A percentile compares a stretch with the other conserved stretches of the same genome.
These are phyloP conservation scores for Aspergillus sp. DNA, from an alignment of 2,329 filamentous ascomycete genomes.

Conservation along the genomic window DNA sequence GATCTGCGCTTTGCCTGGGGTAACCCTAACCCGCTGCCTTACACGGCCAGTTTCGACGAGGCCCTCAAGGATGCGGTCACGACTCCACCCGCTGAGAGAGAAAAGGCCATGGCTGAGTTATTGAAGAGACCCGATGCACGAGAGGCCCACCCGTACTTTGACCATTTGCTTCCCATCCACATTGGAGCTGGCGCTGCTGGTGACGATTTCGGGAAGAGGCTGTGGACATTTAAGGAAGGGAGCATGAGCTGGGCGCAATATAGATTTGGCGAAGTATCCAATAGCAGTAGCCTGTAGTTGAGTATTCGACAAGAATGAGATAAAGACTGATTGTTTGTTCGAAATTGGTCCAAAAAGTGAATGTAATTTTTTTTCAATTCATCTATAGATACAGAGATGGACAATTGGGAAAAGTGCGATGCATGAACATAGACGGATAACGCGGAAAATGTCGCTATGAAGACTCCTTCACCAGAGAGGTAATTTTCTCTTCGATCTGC, in stretches of 20 bases:
- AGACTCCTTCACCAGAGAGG: slow-evolving; percentile 54
- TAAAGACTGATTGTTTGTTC: not conserved
- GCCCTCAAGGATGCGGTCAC: slow-evolving; percentile 62
- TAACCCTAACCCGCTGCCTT: slow-evolving; percentile 48
- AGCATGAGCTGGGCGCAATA: slow-evolving; percentile 54
- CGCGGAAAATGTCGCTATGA: slow-evolving; percentile 22
- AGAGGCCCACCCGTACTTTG: slow-evolving; percentile 59
- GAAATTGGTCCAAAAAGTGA: not conserved
- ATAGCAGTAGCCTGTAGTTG: slow-evolving; percentile 19
- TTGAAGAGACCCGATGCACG: slow-evolving; percentile 51
- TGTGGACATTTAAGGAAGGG: slow-evolving; percentile 48
- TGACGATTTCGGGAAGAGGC: slow-evolving; percentile 39
- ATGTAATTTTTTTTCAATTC: slow-evolving; percentile 22
- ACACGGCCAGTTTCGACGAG: slow-evolving; percentile 61
- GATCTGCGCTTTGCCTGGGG: slow-evolving; percentile 48
- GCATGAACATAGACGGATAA: slow-evolving; percentile 19
- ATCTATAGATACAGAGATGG: slow-evolving; percentile 35
- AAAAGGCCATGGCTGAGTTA: slow-evolving; percentile 42
- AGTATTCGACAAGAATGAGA: not conserved
- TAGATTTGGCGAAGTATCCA: slow-evolving; percentile 41
- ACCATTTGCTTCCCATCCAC: slow-evolving; percentile 59
- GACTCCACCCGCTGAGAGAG: slow-evolving; percentile 37
- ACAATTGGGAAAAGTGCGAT: slow-evolving; percentile 17
- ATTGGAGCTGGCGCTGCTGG: slow-evolving; percentile 54
- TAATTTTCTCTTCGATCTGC: slow-evolving; percentile 65